Evolutionary conservation across 108 stramenopile genomes (phyloP), one percentile per base, ranked within the genome.

Genomic region (Cyclotella cryptica): DNA sequence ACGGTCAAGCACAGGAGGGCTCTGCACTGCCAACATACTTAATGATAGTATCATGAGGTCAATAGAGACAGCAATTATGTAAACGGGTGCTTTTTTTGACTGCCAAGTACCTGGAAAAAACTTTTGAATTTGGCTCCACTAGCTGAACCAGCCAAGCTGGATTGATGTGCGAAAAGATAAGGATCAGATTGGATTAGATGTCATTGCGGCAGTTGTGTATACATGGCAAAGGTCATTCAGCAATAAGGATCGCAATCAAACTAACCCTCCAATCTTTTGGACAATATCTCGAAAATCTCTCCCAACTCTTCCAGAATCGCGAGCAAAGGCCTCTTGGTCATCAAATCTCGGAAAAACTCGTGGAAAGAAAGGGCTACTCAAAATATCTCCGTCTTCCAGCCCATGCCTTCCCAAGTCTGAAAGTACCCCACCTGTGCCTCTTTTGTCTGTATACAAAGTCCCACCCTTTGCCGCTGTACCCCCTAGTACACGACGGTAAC

Each of bases 341-440:
- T 90, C 81, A 59, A 89, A 93, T 62, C 70, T 52, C 8, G 96
- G 96, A 66, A 92, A 96, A 12, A 96, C 90, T 21, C 89, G 72
- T 6, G 96, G 96, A 67, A 96, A 96, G 87, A 94, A 94, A 15
- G 92, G 80, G 27, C 85, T 87, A 18, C 87, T 69, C 21, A 96
- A 74, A 42, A 73, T 71, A 15, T 92, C 85, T 3, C 88, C 90
- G 46, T 94, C 85, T 52, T 85, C 81, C 51, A 96, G 66, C 27
- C 88, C 90, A 73, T 96, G 96, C 40, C 88, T 76, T 22, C 96
- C 96, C 51, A 96, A 83, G 73, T 96, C 96, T 11, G 90, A 90
- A 5, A 96, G 77, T 5, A 94, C 96, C 39, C 96, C 96, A 21
- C 95, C 95, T 19, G 83, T 91, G 0, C 93, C 93, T 11, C 89